A percentile compares a stretch with the other conserved stretches of the same genome.
Evolutionary conservation across 1,284 basidiomycete genomes (phyloP).

Genomic region (Rhodotorula mucilaginosa): DNA sequence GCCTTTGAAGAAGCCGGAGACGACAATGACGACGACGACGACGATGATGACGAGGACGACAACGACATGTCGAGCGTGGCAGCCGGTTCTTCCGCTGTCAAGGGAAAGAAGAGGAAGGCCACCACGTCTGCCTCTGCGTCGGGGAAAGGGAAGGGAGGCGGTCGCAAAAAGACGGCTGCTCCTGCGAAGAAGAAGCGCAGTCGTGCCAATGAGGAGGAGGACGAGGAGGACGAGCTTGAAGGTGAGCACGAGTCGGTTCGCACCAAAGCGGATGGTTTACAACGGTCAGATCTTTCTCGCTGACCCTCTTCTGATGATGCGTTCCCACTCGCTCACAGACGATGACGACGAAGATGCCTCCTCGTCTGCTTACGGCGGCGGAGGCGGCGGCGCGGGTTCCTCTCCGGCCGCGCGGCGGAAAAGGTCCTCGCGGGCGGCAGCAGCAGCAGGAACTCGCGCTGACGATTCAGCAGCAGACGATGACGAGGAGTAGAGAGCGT

Average conservation of each 20-base stretch:
- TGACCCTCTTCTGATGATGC: too few relatives aligned
- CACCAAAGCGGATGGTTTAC: too few relatives aligned
- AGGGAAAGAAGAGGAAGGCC: conserved; percentile 14
- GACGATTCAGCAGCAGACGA: too few relatives aligned
- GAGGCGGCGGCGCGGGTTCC: neutral
- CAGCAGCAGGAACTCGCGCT: neutral
- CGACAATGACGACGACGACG: conserved; percentile 42
- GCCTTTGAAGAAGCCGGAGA: conserved; percentile 49
- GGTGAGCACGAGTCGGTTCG: neutral
- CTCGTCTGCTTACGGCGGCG: too few relatives aligned
- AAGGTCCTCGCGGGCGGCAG: neutral
- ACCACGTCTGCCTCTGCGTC: neutral
- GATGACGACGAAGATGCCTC: neutral
- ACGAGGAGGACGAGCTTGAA: conserved; percentile 31
- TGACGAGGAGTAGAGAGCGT: too few relatives aligned
- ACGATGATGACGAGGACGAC: conserved; percentile 9
- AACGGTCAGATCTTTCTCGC: too few relatives aligned
- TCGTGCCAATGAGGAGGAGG: conserved; percentile 25
- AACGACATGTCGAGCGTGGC: conserved; percentile 12
- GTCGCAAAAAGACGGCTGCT: neutral
- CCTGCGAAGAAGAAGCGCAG: conserved; percentile 1
- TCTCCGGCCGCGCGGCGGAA: neutral
- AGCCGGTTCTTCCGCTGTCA: neutral
- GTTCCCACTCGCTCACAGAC: neutral
- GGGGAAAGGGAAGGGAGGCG: neutral